These are phyloP conservation scores for Truncatella angustata DNA, from an alignment of 2,329 filamentous ascomycete species.

Conservation along the genomic window DNA sequence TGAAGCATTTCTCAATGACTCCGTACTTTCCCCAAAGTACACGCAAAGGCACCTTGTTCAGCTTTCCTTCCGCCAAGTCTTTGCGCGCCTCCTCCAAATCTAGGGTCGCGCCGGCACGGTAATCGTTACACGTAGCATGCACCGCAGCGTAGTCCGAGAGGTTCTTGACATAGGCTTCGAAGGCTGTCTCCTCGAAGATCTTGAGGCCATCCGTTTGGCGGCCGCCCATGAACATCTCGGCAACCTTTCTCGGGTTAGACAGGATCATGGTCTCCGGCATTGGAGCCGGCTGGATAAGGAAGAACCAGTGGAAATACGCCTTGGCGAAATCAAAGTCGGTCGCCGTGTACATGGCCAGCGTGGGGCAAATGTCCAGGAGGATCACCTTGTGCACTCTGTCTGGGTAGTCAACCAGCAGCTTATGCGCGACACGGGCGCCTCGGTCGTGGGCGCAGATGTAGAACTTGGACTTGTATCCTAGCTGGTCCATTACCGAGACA, in stretches of 20 bases:
- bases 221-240: conserved; percentile 40
- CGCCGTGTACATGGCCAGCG: conserved; percentile 49
- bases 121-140: conserved; percentile 54
- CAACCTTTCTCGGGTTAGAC: conserved; percentile 35
- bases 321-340: conserved; percentile 41
- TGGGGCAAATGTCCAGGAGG: conserved; percentile 54
- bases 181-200: conserved; percentile 32
- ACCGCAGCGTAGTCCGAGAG: conserved; percentile 40
- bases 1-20: conserved; percentile 47
- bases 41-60: conserved; percentile 43
- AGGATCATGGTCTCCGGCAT: conserved; percentile 49
- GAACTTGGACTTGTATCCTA: conserved; percentile 37
- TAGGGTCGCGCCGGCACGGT: conserved; percentile 48
- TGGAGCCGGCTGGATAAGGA: conserved; percentile 51
- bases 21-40: conserved; percentile 50
- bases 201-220: conserved; percentile 31
- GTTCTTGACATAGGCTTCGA: conserved; percentile 39
- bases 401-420: conserved; percentile 47
- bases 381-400: conserved; percentile 39
- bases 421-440: conserved; percentile 54
- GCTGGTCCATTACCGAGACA: conserved; percentile 40
- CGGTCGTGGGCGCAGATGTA: conserved; percentile 56
- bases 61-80: conserved; percentile 40
- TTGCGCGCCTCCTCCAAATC: conserved; percentile 50
- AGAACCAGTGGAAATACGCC: conserved; percentile 59